Conservation (phyloP, 306 rosid species). For the Carpinus viminea region DNA sequence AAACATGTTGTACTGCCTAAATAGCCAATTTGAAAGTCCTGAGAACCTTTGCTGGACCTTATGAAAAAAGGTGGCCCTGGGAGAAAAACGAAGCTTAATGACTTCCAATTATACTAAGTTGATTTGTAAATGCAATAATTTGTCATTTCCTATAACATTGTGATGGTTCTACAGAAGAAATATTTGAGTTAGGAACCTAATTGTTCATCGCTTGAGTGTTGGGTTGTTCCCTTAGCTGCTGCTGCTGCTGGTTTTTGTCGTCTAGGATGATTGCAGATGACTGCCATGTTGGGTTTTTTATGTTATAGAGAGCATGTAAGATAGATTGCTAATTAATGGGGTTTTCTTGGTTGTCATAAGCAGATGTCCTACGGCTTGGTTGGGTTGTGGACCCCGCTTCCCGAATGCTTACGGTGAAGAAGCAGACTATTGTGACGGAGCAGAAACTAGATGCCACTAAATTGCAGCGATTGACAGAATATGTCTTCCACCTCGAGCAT, state of each 20-base stretch:
- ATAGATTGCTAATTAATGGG: slow-evolving; percentile 5
- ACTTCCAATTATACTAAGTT: neutral
- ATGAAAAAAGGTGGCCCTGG: neutral
- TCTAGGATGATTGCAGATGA: neutral
- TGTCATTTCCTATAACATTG: neutral
- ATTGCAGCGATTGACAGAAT: slow-evolving; percentile 91
- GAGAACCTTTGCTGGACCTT: neutral
- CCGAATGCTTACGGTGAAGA: slow-evolving; percentile 80
- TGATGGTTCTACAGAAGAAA: neutral
- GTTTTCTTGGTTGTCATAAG: slow-evolving; percentile 22
- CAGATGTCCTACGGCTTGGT: slow-evolving; percentile 68
- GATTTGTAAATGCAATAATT: neutral
- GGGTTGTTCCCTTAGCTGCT: neutral
- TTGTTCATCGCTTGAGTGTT: neutral
- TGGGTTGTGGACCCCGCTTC: slow-evolving; percentile 78
- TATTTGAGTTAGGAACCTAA: neutral
- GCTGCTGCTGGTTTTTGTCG: neutral
- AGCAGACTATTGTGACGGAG: slow-evolving; percentile 59
- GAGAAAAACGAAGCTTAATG: neutral
- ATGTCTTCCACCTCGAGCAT: slow-evolving; percentile 89
- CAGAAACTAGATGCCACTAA: slow-evolving; percentile 82
- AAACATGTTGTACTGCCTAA: neutral
- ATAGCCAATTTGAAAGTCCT: neutral
- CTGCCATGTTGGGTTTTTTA: neutral
- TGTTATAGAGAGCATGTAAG: neutral